Conservation (phyloP, 139 green algal species). For the Edaphochlamys debaryana region DNA sequence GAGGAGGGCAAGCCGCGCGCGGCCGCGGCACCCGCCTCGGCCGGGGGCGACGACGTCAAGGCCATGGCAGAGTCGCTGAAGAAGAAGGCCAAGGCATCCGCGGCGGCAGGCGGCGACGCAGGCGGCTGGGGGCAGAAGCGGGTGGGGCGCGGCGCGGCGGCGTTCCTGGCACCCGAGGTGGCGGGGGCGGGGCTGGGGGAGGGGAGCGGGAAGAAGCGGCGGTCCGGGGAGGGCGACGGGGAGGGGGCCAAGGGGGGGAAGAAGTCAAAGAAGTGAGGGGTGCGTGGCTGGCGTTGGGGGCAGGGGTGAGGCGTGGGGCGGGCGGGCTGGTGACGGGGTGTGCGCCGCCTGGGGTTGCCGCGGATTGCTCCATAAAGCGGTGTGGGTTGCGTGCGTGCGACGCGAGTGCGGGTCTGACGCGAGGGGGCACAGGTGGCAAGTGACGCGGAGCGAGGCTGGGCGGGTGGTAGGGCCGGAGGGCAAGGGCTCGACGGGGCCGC, state of each 20-base stretch:
- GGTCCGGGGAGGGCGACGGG: neutral
- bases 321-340: too few relatives aligned
- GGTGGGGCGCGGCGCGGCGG: neutral
- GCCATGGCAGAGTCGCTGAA: conserved; percentile 64
- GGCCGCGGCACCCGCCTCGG: too few relatives aligned
- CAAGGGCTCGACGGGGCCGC: too few relatives aligned
- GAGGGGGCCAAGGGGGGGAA: neutral
- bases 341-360: too few relatives aligned
- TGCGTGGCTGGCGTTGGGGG: too few relatives aligned
- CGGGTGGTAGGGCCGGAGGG: too few relatives aligned
- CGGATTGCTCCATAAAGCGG: too few relatives aligned
- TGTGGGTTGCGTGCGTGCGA: too few relatives aligned
- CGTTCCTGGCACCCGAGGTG: conserved; percentile 26
- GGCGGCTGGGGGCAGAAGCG: neutral
- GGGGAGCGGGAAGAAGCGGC: neutral
- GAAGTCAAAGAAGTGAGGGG: neutral
- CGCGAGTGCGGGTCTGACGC: too few relatives aligned
- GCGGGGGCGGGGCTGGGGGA: neutral
- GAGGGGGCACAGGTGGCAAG: too few relatives aligned
- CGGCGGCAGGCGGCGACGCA: neutral
- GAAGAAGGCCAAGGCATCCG: conserved; percentile 51
- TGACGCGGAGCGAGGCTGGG: too few relatives aligned
- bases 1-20: conserved; percentile 7
- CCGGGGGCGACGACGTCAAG: conserved; percentile 17
- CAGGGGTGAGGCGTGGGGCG: too few relatives aligned